Percentiles rank a stretch among this genome's conserved stretches.
These are phyloP conservation scores for Crassisporium funariophilum DNA, from an alignment of 768 basidiomycete genomes.

Conservation along the genomic window DNA sequence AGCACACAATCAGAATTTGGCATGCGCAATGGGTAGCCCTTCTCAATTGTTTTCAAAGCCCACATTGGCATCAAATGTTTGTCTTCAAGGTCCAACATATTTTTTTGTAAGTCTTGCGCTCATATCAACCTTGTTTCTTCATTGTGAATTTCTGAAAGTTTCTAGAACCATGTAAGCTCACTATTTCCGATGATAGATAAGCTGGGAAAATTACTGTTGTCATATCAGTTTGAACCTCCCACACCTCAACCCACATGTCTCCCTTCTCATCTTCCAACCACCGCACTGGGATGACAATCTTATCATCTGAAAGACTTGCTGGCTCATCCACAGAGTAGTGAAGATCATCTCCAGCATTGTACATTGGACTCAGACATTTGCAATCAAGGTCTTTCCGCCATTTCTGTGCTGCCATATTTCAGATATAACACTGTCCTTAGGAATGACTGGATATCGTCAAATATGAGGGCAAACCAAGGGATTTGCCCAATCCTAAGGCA, in stretches of 20 bases:
- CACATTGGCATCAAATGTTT: background rate
- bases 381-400: background rate
- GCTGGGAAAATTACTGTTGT: background rate
- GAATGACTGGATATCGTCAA: background rate
- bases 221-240: background rate
- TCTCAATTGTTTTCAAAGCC: background rate
- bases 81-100: background rate
- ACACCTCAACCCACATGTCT: background rate
- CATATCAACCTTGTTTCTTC: background rate
- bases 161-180: background rate
- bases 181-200: background rate
- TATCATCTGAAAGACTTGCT: background rate
- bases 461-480: background rate
- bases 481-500: background rate
- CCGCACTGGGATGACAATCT: conserved; percentile 1
- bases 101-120: background rate
- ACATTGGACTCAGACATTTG: background rate
- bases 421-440: background rate
- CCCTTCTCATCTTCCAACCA: conserved; percentile 1
- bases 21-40: conserved; percentile 10
- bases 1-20: conserved; percentile 11
- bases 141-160: background rate
- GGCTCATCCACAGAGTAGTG: background rate
- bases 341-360: background rate
- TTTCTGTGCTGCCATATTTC: background rate